phyloP scores from a whole-genome alignment of 2,329 filamentous ascomycete species.

The Stemphylium beticola region DNA sequence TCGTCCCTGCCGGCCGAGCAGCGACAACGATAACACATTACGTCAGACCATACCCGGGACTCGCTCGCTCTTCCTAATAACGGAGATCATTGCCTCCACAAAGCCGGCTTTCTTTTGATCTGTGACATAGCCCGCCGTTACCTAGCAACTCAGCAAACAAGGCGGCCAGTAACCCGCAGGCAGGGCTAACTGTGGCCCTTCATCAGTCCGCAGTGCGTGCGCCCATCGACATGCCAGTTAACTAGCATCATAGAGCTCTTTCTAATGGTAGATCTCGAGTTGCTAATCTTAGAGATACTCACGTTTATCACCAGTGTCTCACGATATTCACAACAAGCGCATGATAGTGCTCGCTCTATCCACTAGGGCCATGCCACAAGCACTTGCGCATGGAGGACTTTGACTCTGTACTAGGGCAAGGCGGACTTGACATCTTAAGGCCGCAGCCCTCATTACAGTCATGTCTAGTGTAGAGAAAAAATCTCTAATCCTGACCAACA shows the following conservation, averaged over 20 bases:
- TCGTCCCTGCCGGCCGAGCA: neutral
- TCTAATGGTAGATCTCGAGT: neutral
- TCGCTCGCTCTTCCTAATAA: neutral
- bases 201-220: neutral
- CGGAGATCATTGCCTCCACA: neutral
- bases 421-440: conserved; percentile 2
- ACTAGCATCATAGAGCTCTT: neutral
- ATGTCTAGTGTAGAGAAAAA: neutral
- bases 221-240: neutral
- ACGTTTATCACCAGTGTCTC: neutral
- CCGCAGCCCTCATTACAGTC: neutral
- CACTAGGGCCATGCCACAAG: neutral
- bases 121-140: no score
- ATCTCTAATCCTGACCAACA: neutral
- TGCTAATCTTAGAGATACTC: neutral
- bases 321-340: neutral
- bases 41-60: neutral
- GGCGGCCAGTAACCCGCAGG: neutral
- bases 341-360: neutral
- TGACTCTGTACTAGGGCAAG: neutral
- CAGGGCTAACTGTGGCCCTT: neutral
- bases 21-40: neutral
- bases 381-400: neutral
- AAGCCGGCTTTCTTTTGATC: neutral
- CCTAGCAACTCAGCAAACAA: no score